A percentile compares a stretch with the other conserved stretches of the same genome.
Evolutionary conservation across 2,329 filamentous ascomycete genomes (phyloP).

Genomic region (Exophiala sideris): DNA sequence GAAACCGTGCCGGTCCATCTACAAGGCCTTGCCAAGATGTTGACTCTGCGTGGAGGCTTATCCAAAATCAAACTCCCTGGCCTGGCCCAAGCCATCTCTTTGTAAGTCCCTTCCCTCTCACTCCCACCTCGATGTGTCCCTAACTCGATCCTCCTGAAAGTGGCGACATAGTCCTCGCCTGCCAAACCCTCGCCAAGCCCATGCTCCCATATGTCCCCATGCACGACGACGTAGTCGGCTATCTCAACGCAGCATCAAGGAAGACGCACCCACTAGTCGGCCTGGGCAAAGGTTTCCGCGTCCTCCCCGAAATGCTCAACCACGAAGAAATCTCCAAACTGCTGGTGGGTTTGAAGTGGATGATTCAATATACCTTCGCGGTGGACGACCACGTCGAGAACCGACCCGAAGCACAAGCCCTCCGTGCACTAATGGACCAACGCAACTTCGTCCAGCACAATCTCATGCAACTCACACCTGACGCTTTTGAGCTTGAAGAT

Average conservation of each 20-base stretch:
- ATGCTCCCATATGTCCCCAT: slow-evolving; percentile 28
- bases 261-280: slow-evolving; percentile 31
- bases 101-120: slow-evolving; percentile 8
- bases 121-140: not conserved
- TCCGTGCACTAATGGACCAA: slow-evolving; percentile 34
- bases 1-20: slow-evolving; percentile 36
- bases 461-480: slow-evolving; percentile 34
- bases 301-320: slow-evolving; percentile 11
- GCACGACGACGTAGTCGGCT: slow-evolving; percentile 22
- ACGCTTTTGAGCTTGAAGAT: slow-evolving; percentile 23
- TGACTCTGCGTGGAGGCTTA: slow-evolving; percentile 38
- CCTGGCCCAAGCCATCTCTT: slow-evolving; percentile 37
- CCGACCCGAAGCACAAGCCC: slow-evolving; percentile 21
- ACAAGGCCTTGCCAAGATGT: slow-evolving; percentile 35
- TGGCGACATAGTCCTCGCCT: slow-evolving; percentile 29
- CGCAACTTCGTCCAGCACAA: slow-evolving; percentile 40
- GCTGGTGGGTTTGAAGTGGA: slow-evolving; percentile 34
- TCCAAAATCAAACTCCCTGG: slow-evolving; percentile 36
- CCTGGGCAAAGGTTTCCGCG: slow-evolving; percentile 28
- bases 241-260: slow-evolving; percentile 24
- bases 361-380: slow-evolving; percentile 33
- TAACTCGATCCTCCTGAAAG: slow-evolving; percentile 7
- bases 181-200: slow-evolving; percentile 27
- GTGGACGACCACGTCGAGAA: slow-evolving; percentile 29
- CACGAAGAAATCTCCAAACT: slow-evolving; percentile 26